Conservation (phyloP, 768 basidiomycete species). For the Dioszegia crocea region DNA sequence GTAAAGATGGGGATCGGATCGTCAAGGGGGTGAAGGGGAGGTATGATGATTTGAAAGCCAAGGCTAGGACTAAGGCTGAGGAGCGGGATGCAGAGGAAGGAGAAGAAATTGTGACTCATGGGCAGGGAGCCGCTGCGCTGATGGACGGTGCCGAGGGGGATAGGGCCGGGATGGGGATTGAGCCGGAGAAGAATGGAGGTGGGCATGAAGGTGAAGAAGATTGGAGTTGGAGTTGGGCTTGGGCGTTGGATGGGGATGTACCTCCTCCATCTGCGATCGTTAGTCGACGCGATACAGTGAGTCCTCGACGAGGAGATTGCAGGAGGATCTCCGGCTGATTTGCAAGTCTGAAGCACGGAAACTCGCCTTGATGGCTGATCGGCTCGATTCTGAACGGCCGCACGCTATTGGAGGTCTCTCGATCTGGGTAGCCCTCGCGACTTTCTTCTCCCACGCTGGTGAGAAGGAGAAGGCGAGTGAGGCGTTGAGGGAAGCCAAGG, state of each 20-base stretch:
- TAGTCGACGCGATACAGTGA: conserved; percentile 67
- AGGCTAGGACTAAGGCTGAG: conserved; percentile 2
- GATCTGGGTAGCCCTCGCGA: conserved; percentile 47
- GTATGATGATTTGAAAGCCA: conserved; percentile 2
- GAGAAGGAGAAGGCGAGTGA: conserved; percentile 23
- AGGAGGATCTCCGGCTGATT: too few relatives aligned
- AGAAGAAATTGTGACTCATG: too few relatives aligned
- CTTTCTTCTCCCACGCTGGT: conserved; percentile 35
- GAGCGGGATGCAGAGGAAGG: background rate
- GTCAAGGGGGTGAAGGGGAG: conserved; percentile 38
- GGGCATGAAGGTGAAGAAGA: conserved; percentile 36
- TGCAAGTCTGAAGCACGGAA: conserved; percentile 46
- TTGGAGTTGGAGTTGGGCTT: conserved; percentile 74
- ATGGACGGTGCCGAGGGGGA: background rate
- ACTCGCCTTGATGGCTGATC: conserved; percentile 48
- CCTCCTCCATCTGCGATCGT: conserved; percentile 92
- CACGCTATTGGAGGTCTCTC: conserved; percentile 35
- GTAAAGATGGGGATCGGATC: conserved; percentile 51
- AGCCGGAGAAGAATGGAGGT: background rate
- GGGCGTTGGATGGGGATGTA: conserved; percentile 75
- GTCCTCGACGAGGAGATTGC: too few relatives aligned
- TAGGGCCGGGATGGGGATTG: background rate
- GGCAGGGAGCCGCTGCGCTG: too few relatives aligned
- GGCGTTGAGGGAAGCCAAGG: conserved; percentile 13
- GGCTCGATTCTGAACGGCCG: conserved; percentile 24